Conservation (phyloP, 495 filamentous ascomycete genomes). For the Podospora didyma region DNA sequence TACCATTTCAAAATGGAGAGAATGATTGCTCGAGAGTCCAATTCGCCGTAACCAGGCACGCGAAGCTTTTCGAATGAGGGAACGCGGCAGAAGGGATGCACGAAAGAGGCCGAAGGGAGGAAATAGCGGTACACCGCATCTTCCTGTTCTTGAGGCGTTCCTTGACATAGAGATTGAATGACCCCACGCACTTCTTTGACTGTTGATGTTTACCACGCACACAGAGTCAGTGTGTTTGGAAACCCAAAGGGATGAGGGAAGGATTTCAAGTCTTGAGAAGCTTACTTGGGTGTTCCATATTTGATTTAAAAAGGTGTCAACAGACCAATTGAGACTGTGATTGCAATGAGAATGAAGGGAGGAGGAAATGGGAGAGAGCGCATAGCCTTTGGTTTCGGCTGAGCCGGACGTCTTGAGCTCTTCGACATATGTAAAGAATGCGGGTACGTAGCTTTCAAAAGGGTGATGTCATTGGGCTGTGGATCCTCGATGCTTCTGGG, state of each 20-base stretch:
- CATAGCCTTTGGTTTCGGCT: no score
- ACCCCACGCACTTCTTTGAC: constrained; percentile 51
- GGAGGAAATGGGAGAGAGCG: no score
- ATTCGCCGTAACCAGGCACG: constrained; percentile 41
- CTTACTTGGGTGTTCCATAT: constrained; percentile 22
- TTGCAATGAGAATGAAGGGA: no score
- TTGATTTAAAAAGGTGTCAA: background rate
- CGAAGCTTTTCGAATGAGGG: constrained; percentile 46
- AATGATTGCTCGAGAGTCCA: constrained; percentile 58
- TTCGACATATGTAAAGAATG: no score
- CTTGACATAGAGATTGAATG: constrained; percentile 63
- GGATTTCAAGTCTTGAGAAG: no score
- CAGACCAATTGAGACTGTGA: no score
- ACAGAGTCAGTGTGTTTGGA: background rate
- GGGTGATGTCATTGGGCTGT: constrained; percentile 16
- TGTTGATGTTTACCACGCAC: background rate
- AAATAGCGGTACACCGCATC: constrained; percentile 65
- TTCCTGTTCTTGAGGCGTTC: constrained; percentile 57
- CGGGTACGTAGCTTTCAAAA: background rate
- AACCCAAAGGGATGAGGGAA: no score
- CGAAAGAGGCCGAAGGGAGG: constrained; percentile 62
- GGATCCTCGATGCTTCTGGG: background rate
- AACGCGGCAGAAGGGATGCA: constrained; percentile 77
- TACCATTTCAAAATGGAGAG: constrained; percentile 74
- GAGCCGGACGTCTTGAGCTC: no score